Evolutionary conservation across 1,284 basidiomycete genomes (phyloP), one percentile per base, ranked within the genome.

Genomic region (Ceratobasidium sp.): DNA sequence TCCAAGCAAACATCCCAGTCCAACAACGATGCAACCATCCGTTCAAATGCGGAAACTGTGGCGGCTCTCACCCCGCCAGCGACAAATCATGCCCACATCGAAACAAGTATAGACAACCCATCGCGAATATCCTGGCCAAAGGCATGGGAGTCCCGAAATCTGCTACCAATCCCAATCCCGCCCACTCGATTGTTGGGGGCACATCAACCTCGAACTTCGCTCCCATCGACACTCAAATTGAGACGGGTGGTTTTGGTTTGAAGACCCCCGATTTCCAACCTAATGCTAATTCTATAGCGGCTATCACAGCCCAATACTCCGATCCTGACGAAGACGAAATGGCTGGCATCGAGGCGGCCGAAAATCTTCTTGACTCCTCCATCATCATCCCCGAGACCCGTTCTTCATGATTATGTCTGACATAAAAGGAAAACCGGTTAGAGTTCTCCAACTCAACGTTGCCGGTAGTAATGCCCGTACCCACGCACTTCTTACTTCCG

Each of bases 361-460:
- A n/a, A n/a, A n/a, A n/a, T n/a, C n/a, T n/a, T n/a, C n/a, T n/a
- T n/a, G n/a, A n/a, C n/a, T n/a, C n/a, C n/a, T n/a, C n/a, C n/a
- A n/a, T n/a, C n/a, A n/a, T n/a, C n/a, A n/a, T n/a, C n/a, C n/a
- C n/a, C n/a, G n/a, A n/a, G n/a, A n/a, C n/a, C n/a, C n/a, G n/a
- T n/a, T n/a, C n/a, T n/a, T n/a, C n/a, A n/a, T n/a, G n/a, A n/a
- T n/a, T n/a, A n/a, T n/a, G n/a, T n/a, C n/a, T n/a, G n/a, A n/a
- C n/a, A n/a, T n/a, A n/a, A n/a, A n/a, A n/a, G n/a, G n/a, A 1
- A 60, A 60, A 13, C 56, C 31, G 35, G 35, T 35, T 5, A 3
- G 39, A 17, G 28, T 71, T 5, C 20, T 71, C 3, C 68, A 71
- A 47, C 37, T 71, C 26, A 71, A 71, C 53, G 39, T 60, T 58